Percentiles rank a stretch among this genome's conserved stretches.
These are phyloP conservation scores for Trypanosoma mega DNA, from an alignment of 208 protist genomes.

Conservation along the genomic window DNA sequence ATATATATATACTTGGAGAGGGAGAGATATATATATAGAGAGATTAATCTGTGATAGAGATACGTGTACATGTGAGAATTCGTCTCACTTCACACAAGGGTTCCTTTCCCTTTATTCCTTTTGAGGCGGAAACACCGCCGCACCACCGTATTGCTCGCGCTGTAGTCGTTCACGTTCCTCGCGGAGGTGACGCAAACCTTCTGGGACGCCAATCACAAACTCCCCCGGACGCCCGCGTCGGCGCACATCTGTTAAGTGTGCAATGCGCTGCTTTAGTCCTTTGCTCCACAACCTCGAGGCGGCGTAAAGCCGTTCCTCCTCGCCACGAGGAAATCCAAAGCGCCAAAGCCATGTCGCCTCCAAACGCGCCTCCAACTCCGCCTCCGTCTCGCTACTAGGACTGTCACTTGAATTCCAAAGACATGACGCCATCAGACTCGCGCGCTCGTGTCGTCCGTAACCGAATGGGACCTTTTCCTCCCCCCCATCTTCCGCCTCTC, in stretches of 20 bases:
- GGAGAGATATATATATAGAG: no score
- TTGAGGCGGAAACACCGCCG: slow-evolving; percentile 78
- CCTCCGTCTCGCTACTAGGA: slow-evolving; percentile 4
- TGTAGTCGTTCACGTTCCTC: slow-evolving; percentile 78
- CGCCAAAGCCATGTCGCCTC: slow-evolving; percentile 82
- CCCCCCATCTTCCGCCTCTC: background rate
- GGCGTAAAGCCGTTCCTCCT: slow-evolving; percentile 60
- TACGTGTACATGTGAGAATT: no score
- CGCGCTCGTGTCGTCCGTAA: slow-evolving; percentile 11
- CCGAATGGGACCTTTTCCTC: slow-evolving; percentile 30
- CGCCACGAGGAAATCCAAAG: slow-evolving; percentile 71
- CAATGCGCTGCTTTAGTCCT: slow-evolving; percentile 58
- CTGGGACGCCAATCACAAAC: slow-evolving; percentile 90
- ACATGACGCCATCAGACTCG: no score
- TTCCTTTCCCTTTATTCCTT: slow-evolving; percentile 17
- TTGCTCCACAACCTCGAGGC: slow-evolving; percentile 64
- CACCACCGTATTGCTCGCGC: slow-evolving; percentile 66
- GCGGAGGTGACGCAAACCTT: slow-evolving; percentile 74
- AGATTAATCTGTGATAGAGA: no score
- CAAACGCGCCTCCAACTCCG: slow-evolving; percentile 33
- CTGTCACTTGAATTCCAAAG: no score
- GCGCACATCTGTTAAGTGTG: slow-evolving; percentile 81
- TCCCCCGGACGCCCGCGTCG: slow-evolving; percentile 70
- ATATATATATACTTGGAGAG: no score
- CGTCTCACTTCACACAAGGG: no score